Base-by-base conservation (phyloP, 306 rosid genomes). In the Spatholobus suberectus region DNA sequence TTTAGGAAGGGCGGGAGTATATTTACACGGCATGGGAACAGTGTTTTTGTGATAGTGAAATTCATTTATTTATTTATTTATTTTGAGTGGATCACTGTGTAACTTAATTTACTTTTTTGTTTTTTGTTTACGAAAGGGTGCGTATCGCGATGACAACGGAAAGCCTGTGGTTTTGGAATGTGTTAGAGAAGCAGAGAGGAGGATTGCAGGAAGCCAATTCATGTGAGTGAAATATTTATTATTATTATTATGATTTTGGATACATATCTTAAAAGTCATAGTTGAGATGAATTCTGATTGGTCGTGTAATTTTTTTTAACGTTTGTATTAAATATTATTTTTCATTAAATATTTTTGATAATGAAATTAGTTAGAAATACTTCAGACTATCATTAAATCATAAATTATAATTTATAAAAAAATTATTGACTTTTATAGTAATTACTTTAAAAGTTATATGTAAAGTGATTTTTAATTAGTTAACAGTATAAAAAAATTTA, bases 151-250 rank as follows among this genome's bases (percentile, higher is more conserved):
- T 66, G 99, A 96, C 76, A 88, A 89, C 3, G 99, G 99, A 82
- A 93, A 88, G 73, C 98, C 99, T 0, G 98, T 96, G 85, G 99
- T 96, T 79, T 90, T 96, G 21, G 90, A 90, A 29, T 92, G 96
- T 74, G 99, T 96, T 70, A 87, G 98, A 82, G 97, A 93, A 89
- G 97, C 98, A n/a, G 99, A 96, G 90, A 88, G 90, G 79, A 91
- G 91, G 76, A 84, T 96, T 59, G 96, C 97, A 5, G 99, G 97
- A 81, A 90, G 46, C 51, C 81, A 84, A 79, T 90, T 85, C 84
- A 96, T 96, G 99, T 93, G 80, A 85, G 96, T 83, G 21, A 69
- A 70, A 72, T 46, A 5, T 58, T 7, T 21, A n/a, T 57, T 70
- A 18, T 58, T 29, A 4, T 49, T 49, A 5, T 15, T 49, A 0